Base-by-base conservation (phyloP, 805 yeast species). In the Suhomyces tanzawaensis region DNA sequence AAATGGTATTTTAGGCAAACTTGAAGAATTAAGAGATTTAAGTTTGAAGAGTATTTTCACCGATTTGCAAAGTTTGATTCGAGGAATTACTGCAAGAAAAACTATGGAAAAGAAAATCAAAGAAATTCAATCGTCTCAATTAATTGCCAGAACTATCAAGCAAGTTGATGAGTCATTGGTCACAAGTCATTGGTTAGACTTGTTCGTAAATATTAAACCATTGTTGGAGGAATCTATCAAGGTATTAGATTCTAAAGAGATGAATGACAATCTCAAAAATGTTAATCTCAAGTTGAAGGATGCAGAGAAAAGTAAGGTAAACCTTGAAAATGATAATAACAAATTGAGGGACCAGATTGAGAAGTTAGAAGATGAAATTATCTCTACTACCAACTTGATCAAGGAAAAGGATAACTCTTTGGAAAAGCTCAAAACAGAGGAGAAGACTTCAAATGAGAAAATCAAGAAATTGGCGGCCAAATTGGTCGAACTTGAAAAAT, bases 1-100 rank as follows among this genome's bases (percentile, higher is more conserved):
- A 40, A 80, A 84, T 54, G 91, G 93, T 15, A 84, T 85, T 2
- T 64, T 84, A 18, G 90, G 95, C 2, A 78, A 79, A 26, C 69
- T 89, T 2, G 99, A 93, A 57, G 79, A 79, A 46, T 70, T 74
- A 38, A 81, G 95, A 42, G 96, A 89, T 46, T 65, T 68, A 24
- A 73, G 77, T 36, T 62, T 93, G 25, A 72, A 75, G 33, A 49
- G 57, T 2, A 71, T 82, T 1, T 63, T 86, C 27, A 72, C 82
- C 0, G 60, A 62, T 3, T 72, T 93, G 39, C 95, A 87, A 53
- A 68, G 90, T 4, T 46, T 73, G 2, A 65, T 78, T 4, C 71
- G 88, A 44, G 97, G 95, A 4, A 72, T 65, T n/a, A 41, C 74
- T 6, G 69, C 74, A 2, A 77, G 98, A 52, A 52, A 53, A 8